Percentiles rank a stretch among this genome's conserved stretches.
phyloP scores from a whole-genome alignment of 116 monocot species.

The Posidonia oceanica region DNA sequence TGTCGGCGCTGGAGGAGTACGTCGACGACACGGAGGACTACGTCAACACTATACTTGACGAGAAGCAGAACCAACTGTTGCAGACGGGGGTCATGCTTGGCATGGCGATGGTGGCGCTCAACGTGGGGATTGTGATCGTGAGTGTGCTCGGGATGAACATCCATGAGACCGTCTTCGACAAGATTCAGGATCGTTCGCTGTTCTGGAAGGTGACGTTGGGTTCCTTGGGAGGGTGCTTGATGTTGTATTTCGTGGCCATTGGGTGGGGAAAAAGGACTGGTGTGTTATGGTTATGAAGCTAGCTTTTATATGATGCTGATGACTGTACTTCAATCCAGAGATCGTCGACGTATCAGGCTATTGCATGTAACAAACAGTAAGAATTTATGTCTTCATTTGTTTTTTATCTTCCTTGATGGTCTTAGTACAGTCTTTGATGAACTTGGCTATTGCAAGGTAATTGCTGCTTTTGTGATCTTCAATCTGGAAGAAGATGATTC shows the following conservation, averaged over 20 bases:
- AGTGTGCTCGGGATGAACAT: constrained; percentile 56
- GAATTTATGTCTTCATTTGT: too few relatives aligned
- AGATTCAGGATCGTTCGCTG: background rate
- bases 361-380: too few relatives aligned
- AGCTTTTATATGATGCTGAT: background rate
- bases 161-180: background rate
- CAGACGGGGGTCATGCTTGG: constrained; percentile 51
- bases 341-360: too few relatives aligned
- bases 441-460: too few relatives aligned
- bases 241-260: constrained; percentile 32
- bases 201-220: constrained; percentile 37
- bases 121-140: constrained; percentile 35
- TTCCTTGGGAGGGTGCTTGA: constrained; percentile 19
- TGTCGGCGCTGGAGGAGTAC: constrained; percentile 38
- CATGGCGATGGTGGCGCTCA: constrained; percentile 34
- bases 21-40: constrained; percentile 55
- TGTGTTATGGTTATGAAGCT: constrained; percentile 19
- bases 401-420: too few relatives aligned
- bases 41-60: constrained; percentile 60
- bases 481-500: too few relatives aligned
- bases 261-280: constrained; percentile 40
- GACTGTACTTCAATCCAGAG: background rate
- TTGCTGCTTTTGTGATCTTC: too few relatives aligned
- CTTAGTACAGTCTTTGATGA: too few relatives aligned
- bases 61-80: constrained; percentile 51